Evolutionary conservation across 2,329 filamentous ascomycete genomes (phyloP).

Genomic region (Dactylellina drechsleri): DNA sequence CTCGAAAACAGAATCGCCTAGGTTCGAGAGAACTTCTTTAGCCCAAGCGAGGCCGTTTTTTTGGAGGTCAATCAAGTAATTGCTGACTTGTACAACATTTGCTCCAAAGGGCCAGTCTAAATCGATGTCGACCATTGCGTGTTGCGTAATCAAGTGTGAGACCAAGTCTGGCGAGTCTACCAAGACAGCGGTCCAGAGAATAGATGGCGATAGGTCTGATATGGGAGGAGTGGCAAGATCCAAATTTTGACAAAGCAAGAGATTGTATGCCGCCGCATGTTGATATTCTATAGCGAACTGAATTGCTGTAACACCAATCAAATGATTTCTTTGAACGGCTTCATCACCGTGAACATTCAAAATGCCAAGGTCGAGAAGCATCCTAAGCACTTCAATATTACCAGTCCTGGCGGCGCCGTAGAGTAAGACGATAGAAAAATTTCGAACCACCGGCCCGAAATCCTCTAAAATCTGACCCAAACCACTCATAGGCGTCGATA

Average conservation of each 20-base stretch:
- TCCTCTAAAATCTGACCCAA: not conserved
- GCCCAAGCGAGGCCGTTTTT: not conserved
- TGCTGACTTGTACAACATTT: not conserved
- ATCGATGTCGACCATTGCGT: not conserved
- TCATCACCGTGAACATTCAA: not conserved
- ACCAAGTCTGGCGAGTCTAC: not conserved
- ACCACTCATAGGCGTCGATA: not conserved
- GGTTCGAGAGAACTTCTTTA: not conserved
- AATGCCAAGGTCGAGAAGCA: not conserved
- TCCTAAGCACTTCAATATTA: conserved; percentile 10
- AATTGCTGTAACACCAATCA: conserved; percentile 13
- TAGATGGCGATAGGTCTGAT: conserved; percentile 19
- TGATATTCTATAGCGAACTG: conserved; percentile 27
- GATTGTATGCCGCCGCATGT: not conserved
- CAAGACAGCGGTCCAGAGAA: conserved; percentile 24
- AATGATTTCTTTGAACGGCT: conserved; percentile 2
- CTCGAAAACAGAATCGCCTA: not conserved
- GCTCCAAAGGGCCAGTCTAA: not conserved
- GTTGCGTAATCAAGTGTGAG: not conserved
- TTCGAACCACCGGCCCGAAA: conserved; percentile 8
- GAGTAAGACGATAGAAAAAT: conserved; percentile 9
- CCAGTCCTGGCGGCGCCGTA: conserved; percentile 28
- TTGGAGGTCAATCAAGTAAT: not conserved
- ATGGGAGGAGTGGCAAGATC: conserved; percentile 9
- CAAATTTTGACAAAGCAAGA: conserved; percentile 20